Percentiles rank a stretch among this genome's conserved stretches.
Conservation (phyloP, 2,329 filamentous ascomycete genomes). For the Exophiala mesophila region DNA sequence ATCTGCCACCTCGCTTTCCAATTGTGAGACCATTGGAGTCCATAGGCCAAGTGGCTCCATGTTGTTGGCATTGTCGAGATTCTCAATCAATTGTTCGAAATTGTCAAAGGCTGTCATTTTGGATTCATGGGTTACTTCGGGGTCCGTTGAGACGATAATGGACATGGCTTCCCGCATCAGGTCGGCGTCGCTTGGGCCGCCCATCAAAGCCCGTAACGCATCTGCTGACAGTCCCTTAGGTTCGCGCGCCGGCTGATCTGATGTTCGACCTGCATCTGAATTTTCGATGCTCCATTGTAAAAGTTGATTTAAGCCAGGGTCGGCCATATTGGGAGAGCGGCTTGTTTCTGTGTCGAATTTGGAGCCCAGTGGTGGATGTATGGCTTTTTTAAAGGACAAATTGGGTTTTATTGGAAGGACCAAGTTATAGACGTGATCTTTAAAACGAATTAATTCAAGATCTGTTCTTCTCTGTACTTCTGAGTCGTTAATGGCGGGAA, state of each 20-base stretch:
- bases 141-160: conserved; percentile 59
- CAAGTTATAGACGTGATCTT: no score
- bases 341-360: no score
- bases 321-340: no score
- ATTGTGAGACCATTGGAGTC: conserved; percentile 68
- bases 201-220: conserved; percentile 68
- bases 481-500: no score
- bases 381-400: no score
- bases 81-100: conserved; percentile 87
- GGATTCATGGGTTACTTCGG: conserved; percentile 64
- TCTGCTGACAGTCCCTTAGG: conserved; percentile 58
- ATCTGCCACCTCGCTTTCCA: conserved; percentile 64
- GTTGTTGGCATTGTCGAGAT: conserved; percentile 95
- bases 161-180: conserved; percentile 83
- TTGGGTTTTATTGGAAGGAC: no score
- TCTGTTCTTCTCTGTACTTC: no score
- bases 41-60: conserved; percentile 73
- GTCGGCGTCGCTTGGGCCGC: conserved; percentile 83
- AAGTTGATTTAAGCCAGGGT: conserved; percentile 67
- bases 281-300: conserved; percentile 74
- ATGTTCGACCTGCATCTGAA: conserved; percentile 34
- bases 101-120: conserved; percentile 88
- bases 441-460: no score
- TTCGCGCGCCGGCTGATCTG: conserved; percentile 24
- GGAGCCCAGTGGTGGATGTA: no score